Conservation (phyloP, 2,329 filamentous ascomycete species). For the Colletotrichum tropicicola region DNA sequence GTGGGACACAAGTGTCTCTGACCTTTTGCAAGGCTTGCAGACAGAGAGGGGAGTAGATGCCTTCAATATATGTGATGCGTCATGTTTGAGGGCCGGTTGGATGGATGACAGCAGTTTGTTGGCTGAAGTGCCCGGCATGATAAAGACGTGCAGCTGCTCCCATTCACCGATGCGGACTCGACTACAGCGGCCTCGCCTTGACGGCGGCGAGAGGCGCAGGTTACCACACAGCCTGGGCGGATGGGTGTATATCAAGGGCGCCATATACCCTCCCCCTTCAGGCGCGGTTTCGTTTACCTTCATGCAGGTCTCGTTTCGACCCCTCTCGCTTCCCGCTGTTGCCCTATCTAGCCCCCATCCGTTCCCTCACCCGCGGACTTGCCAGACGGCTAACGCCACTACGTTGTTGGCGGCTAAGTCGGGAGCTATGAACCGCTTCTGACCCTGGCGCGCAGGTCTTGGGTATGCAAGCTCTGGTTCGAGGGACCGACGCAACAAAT, state of each 20-base stretch:
- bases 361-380: neutral
- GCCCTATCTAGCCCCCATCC: neutral
- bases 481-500: neutral
- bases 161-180: neutral
- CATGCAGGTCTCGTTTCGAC: conserved; percentile 3
- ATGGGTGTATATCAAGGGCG: conserved; percentile 22
- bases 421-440: neutral
- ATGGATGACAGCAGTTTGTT: neutral
- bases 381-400: neutral
- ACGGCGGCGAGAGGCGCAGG: neutral
- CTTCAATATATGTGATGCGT: too few species aligned
- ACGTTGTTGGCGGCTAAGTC: neutral
- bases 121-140: neutral
- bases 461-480: neutral
- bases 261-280: conserved; percentile 23
- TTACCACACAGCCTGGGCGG: neutral
- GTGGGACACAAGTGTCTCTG: too few species aligned
- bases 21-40: too few species aligned
- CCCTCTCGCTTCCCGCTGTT: conserved; percentile 13
- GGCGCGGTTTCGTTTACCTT: neutral
- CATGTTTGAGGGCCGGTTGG: too few species aligned
- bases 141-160: neutral
- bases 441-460: neutral
- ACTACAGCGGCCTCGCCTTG: neutral
- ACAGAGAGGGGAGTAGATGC: too few species aligned